Evolutionary conservation across 1,139 yeast species (phyloP), one percentile per base, ranked within the genome.

Genomic region (Zygosaccharomyces sapae): DNA sequence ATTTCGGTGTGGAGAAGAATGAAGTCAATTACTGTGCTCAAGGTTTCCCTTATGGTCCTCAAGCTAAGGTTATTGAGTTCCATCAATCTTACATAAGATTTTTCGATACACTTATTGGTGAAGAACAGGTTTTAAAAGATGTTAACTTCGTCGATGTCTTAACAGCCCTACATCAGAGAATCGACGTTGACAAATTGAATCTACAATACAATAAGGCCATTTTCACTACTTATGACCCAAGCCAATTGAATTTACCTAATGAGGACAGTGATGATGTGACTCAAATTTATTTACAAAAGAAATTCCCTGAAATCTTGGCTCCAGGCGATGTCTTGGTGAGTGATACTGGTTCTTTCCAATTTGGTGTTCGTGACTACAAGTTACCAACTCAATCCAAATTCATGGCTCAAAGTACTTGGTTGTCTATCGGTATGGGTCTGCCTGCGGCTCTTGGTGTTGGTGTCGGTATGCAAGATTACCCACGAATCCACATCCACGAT

Each of bases 371-470:
- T 22, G 90, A 84, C 56, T 59, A 83, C 25, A 67, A 69, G 50
- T 72, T 86, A 47, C 87, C 89, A 33, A 55, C 65, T 20, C 74
- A 77, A 48, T 69, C 73, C 25, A 70, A 70, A 50, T 71, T 75
- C 52, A 70, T 83, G 45, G 73, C 86, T 4, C 95, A 87, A 63
- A 75, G 78, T 46, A 84, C 81, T 60, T 88, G 83, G 63, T 81
- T 90, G 1, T 86, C 95, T 1, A 88, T 88, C 58, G 97, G 97
- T 3, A 85, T 78, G 68, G 89, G 95, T 0, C 71, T 88, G 24
- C 96, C 96, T 1, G 88, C 94, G 2, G 76, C 92, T 1, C 73
- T 88, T 41, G 96, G 96, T 31, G 85, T 81, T 5, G 80, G 86
- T 10, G 66, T 84, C 47, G 95, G 92, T 1, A 71, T 77, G 57